phyloP scores from a whole-genome alignment of 164 flowering plant species.

The Stephania cephalantha region DNA sequence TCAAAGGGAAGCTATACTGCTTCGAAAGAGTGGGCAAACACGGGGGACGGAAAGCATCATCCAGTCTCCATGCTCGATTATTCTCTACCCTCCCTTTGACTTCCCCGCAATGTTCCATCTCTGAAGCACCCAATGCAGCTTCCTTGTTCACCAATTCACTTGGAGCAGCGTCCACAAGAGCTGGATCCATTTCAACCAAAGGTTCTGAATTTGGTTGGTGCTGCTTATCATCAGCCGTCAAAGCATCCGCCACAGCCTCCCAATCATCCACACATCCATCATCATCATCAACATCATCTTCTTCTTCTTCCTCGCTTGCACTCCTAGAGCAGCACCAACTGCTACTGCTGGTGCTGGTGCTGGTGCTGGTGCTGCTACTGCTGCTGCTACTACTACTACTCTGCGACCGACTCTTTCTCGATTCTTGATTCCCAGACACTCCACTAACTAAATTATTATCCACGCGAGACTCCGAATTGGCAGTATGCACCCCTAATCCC shows the following conservation, averaged over 20 bases:
- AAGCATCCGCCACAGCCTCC: conserved; percentile 61
- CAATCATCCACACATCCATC: conserved; percentile 57
- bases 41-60: conserved; percentile 77
- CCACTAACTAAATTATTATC: conserved; percentile 20
- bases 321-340: conserved; percentile 46
- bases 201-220: conserved; percentile 20
- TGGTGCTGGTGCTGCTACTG: conserved; percentile 24
- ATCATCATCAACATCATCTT: conserved; percentile 17
- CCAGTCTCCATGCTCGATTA: conserved; percentile 76
- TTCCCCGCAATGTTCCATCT: conserved; percentile 15
- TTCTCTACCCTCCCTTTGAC: conserved; percentile 16
- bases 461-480: conserved; percentile 48
- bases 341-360: conserved; percentile 29
- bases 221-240: conserved; percentile 48
- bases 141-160: conserved; percentile 8
- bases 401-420: conserved; percentile 34
- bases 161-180: conserved; percentile 5
- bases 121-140: conserved; percentile 10
- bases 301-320: conserved; percentile 21
- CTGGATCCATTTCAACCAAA: conserved; percentile 12
- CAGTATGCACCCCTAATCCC: conserved; percentile 35
- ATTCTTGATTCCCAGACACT: conserved; percentile 25
- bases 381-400: conserved; percentile 41
- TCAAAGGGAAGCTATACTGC: conserved; percentile 54
- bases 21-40: conserved; percentile 70